Base-by-base conservation (phyloP, 495 filamentous ascomycete genomes). In the Neurospora hispaniola region DNA sequence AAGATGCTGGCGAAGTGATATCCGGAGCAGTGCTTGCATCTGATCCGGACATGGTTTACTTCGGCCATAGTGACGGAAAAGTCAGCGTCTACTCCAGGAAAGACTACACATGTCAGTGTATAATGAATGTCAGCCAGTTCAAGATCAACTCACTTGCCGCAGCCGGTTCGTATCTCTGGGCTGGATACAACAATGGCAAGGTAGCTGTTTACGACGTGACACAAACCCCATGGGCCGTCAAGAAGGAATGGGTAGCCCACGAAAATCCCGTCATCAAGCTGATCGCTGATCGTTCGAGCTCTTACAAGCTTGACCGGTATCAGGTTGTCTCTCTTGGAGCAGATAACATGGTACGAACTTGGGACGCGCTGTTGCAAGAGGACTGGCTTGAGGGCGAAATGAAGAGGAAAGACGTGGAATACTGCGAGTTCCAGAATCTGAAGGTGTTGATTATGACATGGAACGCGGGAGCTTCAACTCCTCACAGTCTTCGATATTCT, bases 201-300 rank as follows among this genome's bases (percentile, higher is more conserved):
- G 89, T 97, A 40, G 94, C 93, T 74, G 92, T 98, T 14, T 99
- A 97, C 78, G 94, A 98, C 78, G 91, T 93, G 40, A 87, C 81
- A 9, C 87, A 89, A 35, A 90, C 88, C 42, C 96, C 96, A 0
- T 99, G 96, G 96, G 87, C 84, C 8, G 90, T 95, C 16, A 91
- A 91, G 83, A 99, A 99, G 82, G 94, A 97, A 75, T 99, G 95
- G 95, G 88, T 89, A 74, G 95, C 94, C 41, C 94, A 97, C 80
- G 90, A 91, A 35, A 91, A 90, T 72, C 92, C 94, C 16, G 90
- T 97, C 4, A 87, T 90, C 48, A 88, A 88, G 69, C 88, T 99
- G 20, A 83, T 91, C 69, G 88, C 91, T 14, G 96, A 99, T 79
- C 85, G 86, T 5, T 92, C 93, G 69, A 94, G 93, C 80, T 88